Conservation (phyloP, 306 rosid species). For the Luffa aegyptiaca region DNA sequence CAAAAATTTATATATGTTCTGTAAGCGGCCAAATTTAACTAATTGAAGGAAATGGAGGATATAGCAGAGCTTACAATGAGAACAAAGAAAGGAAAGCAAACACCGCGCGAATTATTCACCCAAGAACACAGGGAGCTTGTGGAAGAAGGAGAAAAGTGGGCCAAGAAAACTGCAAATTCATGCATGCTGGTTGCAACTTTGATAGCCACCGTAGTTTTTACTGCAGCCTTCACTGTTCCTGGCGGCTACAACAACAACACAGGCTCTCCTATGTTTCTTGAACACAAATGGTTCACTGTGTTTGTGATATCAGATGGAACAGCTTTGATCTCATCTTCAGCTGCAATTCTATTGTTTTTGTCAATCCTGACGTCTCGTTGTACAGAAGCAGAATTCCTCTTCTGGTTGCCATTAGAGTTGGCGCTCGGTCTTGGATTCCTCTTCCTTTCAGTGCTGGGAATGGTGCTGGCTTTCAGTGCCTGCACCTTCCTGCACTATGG, state of each 20-base stretch:
- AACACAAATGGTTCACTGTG: not conserved
- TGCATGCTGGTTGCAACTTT: not conserved
- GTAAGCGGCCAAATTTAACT: not conserved
- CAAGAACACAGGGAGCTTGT: not conserved
- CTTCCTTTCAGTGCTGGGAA: not conserved
- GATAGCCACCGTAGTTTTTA: not conserved
- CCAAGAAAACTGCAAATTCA: not conserved
- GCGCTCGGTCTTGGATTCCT: not conserved
- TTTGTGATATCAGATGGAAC: not conserved
- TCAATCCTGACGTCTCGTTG: not conserved
- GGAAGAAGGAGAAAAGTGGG: not conserved
- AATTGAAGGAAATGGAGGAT: constrained; percentile 34
- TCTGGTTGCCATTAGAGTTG: not conserved
- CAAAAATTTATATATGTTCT: too few species aligned
- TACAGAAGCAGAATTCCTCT: not conserved
- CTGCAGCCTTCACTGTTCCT: not conserved
- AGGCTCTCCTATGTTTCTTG: not conserved
- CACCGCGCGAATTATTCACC: not conserved
- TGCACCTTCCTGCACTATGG: not conserved
- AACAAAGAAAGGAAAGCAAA: not conserved
- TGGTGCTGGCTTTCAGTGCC: constrained; percentile 1
- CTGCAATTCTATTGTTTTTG: not conserved
- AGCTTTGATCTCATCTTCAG: not conserved
- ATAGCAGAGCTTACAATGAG: not conserved
- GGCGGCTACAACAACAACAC: not conserved